Evolutionary conservation across 805 yeast genomes (phyloP), one percentile per base, ranked within the genome.

Genomic region (Cyberlindnera amylophila): DNA sequence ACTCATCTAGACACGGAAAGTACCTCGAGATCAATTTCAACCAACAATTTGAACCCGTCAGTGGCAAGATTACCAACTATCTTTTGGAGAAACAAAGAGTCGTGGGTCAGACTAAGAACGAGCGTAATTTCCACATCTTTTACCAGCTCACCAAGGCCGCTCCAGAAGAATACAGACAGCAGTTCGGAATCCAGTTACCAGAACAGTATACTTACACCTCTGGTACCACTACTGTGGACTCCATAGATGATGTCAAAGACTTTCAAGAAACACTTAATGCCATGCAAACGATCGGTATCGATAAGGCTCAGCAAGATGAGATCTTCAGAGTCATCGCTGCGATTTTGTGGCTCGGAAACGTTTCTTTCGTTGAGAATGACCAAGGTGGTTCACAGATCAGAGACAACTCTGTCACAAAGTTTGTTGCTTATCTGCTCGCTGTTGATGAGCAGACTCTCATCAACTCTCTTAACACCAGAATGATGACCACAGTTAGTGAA

Each of bases 51-150:
- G 96, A 86, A 62, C 99, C 99, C 4, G 82, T 88, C 32, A 87
- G 96, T 33, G 99, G 96, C 36, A 91, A 89, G 61, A 93, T 93
- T 61, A 93, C 98, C 42, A 93, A 93, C 64, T 93, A 93, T 62
- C 67, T 93, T 49, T 71, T 93, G 50, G 99, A 93, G 60, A 93
- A 93, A 61, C 96, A 88, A 65, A 77, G 99, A 64, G 97, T 93
- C 26, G 99, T 93, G n/a, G 82, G 91, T 27, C 99, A 93, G 64
- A 86, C 89, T 52, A 72, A 79, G 50, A 81, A 85, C 54, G 99
- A 93, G 70, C 78, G 99, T 63, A 93, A 93, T 61, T 93, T 93
- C 71, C 99, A 93, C 63, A 93, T 93, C 44, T 93, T 93, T 62
- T 93, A 93, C 62, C 99, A 93, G 67, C 85, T 86, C 62, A 85